phyloP scores from a whole-genome alignment of 306 rosid species.

The Cucumis melo region DNA sequence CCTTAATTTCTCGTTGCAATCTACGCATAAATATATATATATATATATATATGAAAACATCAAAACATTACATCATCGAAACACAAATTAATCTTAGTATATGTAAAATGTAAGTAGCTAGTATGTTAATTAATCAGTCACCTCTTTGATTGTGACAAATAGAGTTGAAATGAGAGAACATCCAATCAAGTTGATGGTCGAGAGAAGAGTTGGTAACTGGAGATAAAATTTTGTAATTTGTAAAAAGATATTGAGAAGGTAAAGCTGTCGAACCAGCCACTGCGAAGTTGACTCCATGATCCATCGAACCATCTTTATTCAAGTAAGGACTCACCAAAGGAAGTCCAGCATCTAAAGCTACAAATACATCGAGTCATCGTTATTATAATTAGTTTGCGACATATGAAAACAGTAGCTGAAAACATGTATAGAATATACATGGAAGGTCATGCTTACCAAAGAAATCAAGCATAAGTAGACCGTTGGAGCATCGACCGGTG shows the following conservation, averaged over 20 bases:
- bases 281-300: background rate
- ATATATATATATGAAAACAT: too few relatives aligned
- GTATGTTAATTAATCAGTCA: background rate
- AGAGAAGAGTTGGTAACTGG: background rate
- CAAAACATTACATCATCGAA: too few relatives aligned
- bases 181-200: conserved; percentile 1
- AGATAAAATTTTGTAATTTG: background rate
- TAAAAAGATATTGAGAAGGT: background rate
- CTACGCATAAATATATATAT: background rate
- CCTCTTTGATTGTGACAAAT: background rate
- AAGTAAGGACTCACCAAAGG: background rate
- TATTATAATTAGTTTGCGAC: too few relatives aligned
- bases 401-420: too few relatives aligned
- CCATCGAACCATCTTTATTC: background rate
- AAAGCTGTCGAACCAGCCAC: background rate
- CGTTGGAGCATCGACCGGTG: background rate
- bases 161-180: conserved; percentile 3
- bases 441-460: background rate
- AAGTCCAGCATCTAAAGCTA: background rate
- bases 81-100: too few relatives aligned
- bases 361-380: background rate
- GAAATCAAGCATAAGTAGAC: background rate
- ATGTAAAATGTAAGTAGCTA: too few relatives aligned
- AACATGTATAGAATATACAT: too few relatives aligned
- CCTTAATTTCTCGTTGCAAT: conserved; percentile 1